phyloP scores from a whole-genome alignment of 768 basidiomycete species.

The Boletus vermiculosoides region DNA sequence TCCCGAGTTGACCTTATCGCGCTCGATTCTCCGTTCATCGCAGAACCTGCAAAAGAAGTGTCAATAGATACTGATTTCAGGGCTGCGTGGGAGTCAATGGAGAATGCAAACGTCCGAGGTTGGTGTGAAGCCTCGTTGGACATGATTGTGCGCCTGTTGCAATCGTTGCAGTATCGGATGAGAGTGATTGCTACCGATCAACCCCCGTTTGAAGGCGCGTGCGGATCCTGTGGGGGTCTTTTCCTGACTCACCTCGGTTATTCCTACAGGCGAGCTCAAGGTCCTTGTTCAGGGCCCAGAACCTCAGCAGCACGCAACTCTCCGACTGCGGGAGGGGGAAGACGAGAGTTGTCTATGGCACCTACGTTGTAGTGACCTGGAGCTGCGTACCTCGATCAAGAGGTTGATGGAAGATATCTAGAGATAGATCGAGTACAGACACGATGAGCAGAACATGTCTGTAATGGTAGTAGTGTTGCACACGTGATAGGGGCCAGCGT shows the following conservation, averaged over 20 bases:
- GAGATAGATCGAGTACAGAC: neutral
- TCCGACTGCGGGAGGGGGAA: conserved; percentile 61
- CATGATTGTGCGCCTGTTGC: conserved; percentile 51
- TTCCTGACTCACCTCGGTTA: conserved; percentile 3
- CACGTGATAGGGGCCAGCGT: neutral
- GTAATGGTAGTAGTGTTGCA: neutral
- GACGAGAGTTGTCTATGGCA: conserved; percentile 76
- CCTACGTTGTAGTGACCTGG: conserved; percentile 51
- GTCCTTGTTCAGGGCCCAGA: conserved; percentile 42
- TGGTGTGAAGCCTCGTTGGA: conserved; percentile 66
- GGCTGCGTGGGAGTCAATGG: conserved; percentile 53
- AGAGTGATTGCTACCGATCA: conserved; percentile 53
- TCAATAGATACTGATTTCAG: conserved; percentile 47
- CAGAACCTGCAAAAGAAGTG: conserved; percentile 38
- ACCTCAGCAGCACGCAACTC: conserved; percentile 31
- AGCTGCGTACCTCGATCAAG: conserved; percentile 46
- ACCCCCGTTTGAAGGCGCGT: conserved; percentile 60
- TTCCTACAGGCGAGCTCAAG: conserved; percentile 60
- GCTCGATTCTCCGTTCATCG: conserved; percentile 68
- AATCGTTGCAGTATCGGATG: conserved; percentile 45
- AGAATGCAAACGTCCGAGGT: conserved; percentile 50
- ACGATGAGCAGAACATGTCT: neutral
- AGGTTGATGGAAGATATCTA: conserved; percentile 34
- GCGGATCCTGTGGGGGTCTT: neutral
- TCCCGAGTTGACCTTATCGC: conserved; percentile 60